phyloP scores from a whole-genome alignment of 2,329 filamentous ascomycete genomes.

The Ascochyta koolunga region DNA sequence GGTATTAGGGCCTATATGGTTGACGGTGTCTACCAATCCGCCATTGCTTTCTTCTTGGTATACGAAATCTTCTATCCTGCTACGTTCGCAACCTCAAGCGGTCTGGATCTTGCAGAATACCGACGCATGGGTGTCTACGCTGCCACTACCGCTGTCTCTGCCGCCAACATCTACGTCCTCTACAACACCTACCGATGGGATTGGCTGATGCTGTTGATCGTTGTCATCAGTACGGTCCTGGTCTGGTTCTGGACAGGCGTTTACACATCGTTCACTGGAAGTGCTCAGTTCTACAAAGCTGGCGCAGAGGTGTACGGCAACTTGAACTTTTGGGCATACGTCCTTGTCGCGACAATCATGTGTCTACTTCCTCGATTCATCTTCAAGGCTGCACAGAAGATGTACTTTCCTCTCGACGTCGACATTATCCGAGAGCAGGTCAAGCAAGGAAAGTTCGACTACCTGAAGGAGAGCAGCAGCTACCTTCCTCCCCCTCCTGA shows the following conservation, averaged over 20 bases:
- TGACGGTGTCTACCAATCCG: slow-evolving; percentile 92
- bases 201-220: slow-evolving; percentile 88
- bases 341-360: slow-evolving; percentile 78
- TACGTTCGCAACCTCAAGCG: slow-evolving; percentile 72
- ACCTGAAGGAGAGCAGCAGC: slow-evolving; percentile 65
- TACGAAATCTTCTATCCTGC: slow-evolving; percentile 77
- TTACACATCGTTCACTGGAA: slow-evolving; percentile 69
- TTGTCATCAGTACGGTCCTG: slow-evolving; percentile 80
- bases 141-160: slow-evolving; percentile 80
- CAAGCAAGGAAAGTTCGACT: slow-evolving; percentile 78
- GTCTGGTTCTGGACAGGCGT: slow-evolving; percentile 96
- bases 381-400: slow-evolving; percentile 88
- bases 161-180: slow-evolving; percentile 92
- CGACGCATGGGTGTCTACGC: slow-evolving; percentile 86
- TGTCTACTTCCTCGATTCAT: slow-evolving; percentile 87
- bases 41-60: slow-evolving; percentile 91
- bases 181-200: slow-evolving; percentile 99
- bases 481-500: slow-evolving; percentile 53
- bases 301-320: slow-evolving; percentile 80
- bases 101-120: slow-evolving; percentile 78
- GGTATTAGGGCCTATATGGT: slow-evolving; percentile 75
- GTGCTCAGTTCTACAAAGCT: slow-evolving; percentile 74
- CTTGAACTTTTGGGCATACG: slow-evolving; percentile 85
- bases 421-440: slow-evolving; percentile 97
- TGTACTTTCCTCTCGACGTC: slow-evolving; percentile 88